Evolutionary conservation across 768 basidiomycete species (phyloP).

Genomic region (Leccinum variicolor): DNA sequence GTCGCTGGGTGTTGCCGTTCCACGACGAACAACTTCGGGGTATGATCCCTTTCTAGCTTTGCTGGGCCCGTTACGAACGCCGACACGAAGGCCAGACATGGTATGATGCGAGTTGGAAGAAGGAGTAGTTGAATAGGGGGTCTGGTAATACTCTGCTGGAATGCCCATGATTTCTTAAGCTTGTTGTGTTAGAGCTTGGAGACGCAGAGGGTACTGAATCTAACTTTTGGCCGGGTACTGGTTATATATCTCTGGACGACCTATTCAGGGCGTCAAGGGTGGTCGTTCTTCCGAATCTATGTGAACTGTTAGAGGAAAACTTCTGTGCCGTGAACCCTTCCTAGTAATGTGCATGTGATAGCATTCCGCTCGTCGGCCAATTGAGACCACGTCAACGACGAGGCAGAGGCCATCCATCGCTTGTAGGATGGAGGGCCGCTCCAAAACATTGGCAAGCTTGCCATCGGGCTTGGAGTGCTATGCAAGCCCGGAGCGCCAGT

Average conservation of each 20-base stretch:
- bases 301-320: neutral
- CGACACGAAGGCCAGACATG: neutral
- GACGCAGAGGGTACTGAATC: neutral
- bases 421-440: neutral
- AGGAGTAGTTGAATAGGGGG: neutral
- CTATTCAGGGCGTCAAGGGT: neutral
- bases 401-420: neutral
- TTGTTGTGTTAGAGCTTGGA: neutral
- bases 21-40: neutral
- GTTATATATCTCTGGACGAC: neutral
- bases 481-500: neutral
- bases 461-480: neutral
- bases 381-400: neutral
- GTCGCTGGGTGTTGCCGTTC: neutral
- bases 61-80: neutral
- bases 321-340: neutral
- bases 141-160: neutral
- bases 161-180: neutral
- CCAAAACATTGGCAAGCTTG: neutral
- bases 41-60: neutral
- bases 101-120: neutral
- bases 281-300: neutral
- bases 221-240: neutral
- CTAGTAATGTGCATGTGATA: neutral
- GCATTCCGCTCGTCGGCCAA: neutral